These are phyloP conservation scores for Vaccinium myrtillus DNA, from an alignment of 148 eudicot species.

Conservation along the genomic window DNA sequence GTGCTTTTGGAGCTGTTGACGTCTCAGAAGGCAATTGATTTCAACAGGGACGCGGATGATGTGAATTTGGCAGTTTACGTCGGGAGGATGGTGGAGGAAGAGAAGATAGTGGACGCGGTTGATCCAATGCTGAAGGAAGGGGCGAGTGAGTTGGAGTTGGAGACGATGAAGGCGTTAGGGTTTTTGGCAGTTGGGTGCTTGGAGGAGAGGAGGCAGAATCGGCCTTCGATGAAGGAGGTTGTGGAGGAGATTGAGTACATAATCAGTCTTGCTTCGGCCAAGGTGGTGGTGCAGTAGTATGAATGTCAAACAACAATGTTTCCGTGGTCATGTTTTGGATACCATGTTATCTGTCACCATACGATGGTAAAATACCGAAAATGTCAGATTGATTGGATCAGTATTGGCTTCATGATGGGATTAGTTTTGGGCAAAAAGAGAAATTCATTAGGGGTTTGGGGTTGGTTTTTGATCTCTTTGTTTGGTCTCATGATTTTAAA, in stretches of 20 bases:
- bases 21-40: slow-evolving; percentile 77
- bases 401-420: not conserved
- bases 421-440: not conserved
- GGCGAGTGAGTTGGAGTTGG: slow-evolving; percentile 56
- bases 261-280: slow-evolving; percentile 50
- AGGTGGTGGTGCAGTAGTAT: slow-evolving; percentile 9
- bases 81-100: slow-evolving; percentile 72
- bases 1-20: slow-evolving; percentile 82
- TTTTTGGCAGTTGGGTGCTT: slow-evolving; percentile 74
- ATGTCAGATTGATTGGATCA: not conserved
- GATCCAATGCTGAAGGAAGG: slow-evolving; percentile 57
- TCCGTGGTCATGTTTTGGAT: not conserved
- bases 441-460: not conserved
- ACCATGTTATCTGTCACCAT: not conserved
- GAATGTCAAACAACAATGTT: not conserved
- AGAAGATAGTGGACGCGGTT: slow-evolving; percentile 57
- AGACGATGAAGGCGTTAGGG: slow-evolving; percentile 82
- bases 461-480: not conserved
- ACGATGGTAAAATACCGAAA: not conserved
- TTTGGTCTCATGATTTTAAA: not conserved
- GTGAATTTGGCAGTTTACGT: slow-evolving; percentile 84
- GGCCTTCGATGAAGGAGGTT: slow-evolving; percentile 87
- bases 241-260: slow-evolving; percentile 78
- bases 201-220: slow-evolving; percentile 73
- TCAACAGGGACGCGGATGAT: slow-evolving; percentile 65